phyloP scores from a whole-genome alignment of 2,329 filamentous ascomycete genomes.

The Alternaria sp. region DNA sequence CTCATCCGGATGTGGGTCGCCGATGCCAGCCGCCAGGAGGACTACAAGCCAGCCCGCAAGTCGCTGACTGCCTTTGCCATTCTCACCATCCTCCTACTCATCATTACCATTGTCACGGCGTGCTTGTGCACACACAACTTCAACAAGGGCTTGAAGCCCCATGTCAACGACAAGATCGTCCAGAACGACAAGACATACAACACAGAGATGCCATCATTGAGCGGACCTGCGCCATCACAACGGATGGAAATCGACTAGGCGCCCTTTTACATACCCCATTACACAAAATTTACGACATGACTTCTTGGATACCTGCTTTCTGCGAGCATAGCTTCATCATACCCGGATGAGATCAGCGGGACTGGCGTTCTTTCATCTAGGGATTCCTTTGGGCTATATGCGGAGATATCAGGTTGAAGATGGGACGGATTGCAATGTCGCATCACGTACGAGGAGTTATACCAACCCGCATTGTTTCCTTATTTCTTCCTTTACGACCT shows the following conservation, averaged over 20 bases:
- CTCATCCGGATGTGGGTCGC: slow-evolving; percentile 88
- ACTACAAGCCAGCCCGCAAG: slow-evolving; percentile 80
- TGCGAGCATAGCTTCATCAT: slow-evolving; percentile 38
- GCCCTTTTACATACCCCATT: slow-evolving; percentile 14
- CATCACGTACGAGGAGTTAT: slow-evolving; percentile 8
- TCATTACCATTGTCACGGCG: slow-evolving; percentile 87
- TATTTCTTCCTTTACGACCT: slow-evolving; percentile 15
- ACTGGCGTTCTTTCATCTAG: slow-evolving; percentile 33
- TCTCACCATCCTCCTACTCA: slow-evolving; percentile 86
- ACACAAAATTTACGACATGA: slow-evolving; percentile 31
- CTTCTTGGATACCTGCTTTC: slow-evolving; percentile 30
- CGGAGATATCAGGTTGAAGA: slow-evolving; percentile 6
- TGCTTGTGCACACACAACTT: slow-evolving; percentile 91
- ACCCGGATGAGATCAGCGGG: slow-evolving; percentile 25
- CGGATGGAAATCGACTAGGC: slow-evolving; percentile 51
- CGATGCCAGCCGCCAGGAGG: slow-evolving; percentile 53
- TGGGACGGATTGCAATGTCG: slow-evolving; percentile 9
- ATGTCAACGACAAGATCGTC: slow-evolving; percentile 70
- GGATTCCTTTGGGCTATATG: slow-evolving; percentile 15
- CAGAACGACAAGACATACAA: slow-evolving; percentile 58
- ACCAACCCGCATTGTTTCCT: slow-evolving; percentile 11
- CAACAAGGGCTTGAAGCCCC: slow-evolving; percentile 83
- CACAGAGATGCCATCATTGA: slow-evolving; percentile 57
- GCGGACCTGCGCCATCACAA: slow-evolving; percentile 52
- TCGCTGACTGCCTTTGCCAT: slow-evolving; percentile 93